Conservation (phyloP, 2,329 filamentous ascomycete genomes). For the Cladosporium sp. region DNA sequence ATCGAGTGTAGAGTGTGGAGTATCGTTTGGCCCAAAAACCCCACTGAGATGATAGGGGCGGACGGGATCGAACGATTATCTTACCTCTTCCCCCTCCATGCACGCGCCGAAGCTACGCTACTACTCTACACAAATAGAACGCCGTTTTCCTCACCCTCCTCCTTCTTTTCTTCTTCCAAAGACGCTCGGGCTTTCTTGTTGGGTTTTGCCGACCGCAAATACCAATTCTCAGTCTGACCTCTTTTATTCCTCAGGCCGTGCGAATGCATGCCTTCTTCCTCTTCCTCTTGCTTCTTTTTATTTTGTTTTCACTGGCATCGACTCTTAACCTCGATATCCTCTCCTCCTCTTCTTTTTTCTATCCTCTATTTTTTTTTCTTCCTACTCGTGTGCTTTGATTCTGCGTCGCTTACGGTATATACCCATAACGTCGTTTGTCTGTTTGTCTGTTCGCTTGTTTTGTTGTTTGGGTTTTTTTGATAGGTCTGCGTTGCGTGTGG, state of each 20-base stretch:
- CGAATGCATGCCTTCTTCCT: background rate
- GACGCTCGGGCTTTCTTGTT: background rate
- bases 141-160: background rate
- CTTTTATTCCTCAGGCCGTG: background rate
- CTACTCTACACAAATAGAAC: background rate
- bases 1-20: background rate
- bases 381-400: no score
- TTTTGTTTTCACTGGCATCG: background rate
- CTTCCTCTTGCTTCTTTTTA: background rate
- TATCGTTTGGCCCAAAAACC: background rate
- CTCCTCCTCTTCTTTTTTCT: background rate
- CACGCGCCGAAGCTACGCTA: background rate
- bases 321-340: background rate
- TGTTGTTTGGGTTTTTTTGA: background rate
- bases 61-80: background rate
- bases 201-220: background rate
- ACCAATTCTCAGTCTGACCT: background rate
- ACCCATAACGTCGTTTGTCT: constrained; percentile 15
- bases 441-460: background rate
- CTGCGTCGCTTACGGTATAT: constrained; percentile 19
- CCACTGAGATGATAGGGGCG: background rate
- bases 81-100: background rate
- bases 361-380: background rate
- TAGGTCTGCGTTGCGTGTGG: background rate
- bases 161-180: background rate